Base-by-base conservation (phyloP, 2,329 filamentous ascomycete species). In the Rhexocercosporidium sp. region DNA sequence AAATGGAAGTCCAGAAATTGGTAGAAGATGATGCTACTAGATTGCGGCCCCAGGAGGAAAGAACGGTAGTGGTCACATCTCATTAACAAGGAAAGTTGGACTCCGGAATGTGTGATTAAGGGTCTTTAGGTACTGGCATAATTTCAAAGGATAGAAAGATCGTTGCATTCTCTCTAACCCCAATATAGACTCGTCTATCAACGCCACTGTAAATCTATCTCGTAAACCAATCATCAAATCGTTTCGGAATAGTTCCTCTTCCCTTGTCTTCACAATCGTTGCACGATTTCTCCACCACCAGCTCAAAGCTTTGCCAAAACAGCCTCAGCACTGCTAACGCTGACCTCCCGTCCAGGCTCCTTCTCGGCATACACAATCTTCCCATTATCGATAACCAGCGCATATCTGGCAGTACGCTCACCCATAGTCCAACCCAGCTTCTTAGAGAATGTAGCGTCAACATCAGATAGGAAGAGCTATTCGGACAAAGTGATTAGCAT, bases 331-430 rank as follows among this genome's bases (percentile, higher is more conserved):
- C 74, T 70, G 37, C 71, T 74, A 60, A 78, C 76, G 1, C 68
- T 68, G 11, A 78, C 70, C n/a, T 75, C 73, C 27, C 69, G 69
- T 51, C 69, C 71, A 37, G 76, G 76, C 82, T 92, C 90, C 72
- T 85, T 87, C 80, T 89, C 89, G 31, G 88, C 88, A 78, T 92
- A 91, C 71, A 79, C 84, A 74, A 92, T 82, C 79, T 88, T 90
- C 69, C 90, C 90, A 75, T 92, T 81, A 78, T 90, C 90, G 71
- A 92, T 83, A 70, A 92, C 78, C 78, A 92, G 83, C 57, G 88
- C 90, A 80, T 88, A 92, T 70, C 90, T 82, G 60, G 84, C 86
- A 68, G 88, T 90, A 65, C 89, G 84, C 66, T 87, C 88, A 22
- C 83, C 84, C 31, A 83, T 81, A 67, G 82, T 83, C 89, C 89